A percentile compares a stretch with the other conserved stretches of the same genome.
These are phyloP conservation scores for Candida chauliodis DNA, from an alignment of 805 yeast species.

Conservation along the genomic window DNA sequence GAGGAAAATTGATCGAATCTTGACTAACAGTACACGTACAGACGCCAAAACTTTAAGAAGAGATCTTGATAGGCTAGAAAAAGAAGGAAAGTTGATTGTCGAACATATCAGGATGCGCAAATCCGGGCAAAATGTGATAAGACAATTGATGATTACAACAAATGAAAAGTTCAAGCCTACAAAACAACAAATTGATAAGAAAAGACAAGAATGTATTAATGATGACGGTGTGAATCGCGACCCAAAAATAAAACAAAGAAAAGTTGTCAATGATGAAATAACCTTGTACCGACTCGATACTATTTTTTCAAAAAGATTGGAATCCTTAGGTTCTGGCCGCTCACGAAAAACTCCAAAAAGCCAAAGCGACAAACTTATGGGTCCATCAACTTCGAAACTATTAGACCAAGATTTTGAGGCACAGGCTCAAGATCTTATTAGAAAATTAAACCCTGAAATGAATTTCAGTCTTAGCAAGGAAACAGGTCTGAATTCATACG, in stretches of 20 bases:
- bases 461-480: background rate
- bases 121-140: constrained; percentile 25
- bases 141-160: constrained; percentile 29
- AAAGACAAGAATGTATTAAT: constrained; percentile 21
- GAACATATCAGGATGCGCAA: constrained; percentile 21
- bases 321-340: constrained; percentile 11
- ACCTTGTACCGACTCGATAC: constrained; percentile 15
- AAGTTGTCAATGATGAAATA: constrained; percentile 28
- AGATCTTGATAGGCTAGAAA: constrained; percentile 29
- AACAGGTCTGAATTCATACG: too few relatives aligned
- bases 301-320: constrained; percentile 18
- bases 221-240: constrained; percentile 18
- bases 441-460: background rate
- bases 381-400: background rate
- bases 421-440: constrained; percentile 3
- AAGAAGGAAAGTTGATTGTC: constrained; percentile 19
- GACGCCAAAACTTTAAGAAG: constrained; percentile 39
- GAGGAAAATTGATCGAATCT: constrained; percentile 26
- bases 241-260: constrained; percentile 4
- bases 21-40: constrained; percentile 26
- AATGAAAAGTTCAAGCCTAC: constrained; percentile 27
- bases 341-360: background rate
- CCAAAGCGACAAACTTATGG: background rate
- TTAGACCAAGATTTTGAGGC: constrained; percentile 5
- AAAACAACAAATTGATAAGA: constrained; percentile 23